phyloP scores from a whole-genome alignment of 2,329 filamentous ascomycete genomes.

The Nannizzia gypsea region DNA sequence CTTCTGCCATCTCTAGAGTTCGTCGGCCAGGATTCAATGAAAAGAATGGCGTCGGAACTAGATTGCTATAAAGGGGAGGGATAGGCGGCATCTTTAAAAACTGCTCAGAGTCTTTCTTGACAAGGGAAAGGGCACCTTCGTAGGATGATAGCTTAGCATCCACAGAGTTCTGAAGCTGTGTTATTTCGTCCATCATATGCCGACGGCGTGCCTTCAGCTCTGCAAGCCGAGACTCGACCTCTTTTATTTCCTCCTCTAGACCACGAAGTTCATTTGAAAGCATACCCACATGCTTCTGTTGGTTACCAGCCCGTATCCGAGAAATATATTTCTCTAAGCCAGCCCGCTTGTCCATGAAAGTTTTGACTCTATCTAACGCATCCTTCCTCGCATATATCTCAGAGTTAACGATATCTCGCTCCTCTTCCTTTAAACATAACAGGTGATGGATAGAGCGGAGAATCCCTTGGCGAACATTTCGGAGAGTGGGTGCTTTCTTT shows the following conservation, averaged over 20 bases:
- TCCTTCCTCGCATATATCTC: constrained; percentile 35
- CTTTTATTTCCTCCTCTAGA: constrained; percentile 46
- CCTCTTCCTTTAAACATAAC: constrained; percentile 45
- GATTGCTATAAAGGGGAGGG: constrained; percentile 24
- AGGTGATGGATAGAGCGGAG: constrained; percentile 46
- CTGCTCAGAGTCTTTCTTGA: constrained; percentile 43
- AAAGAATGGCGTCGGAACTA: constrained; percentile 34
- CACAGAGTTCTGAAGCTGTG: constrained; percentile 44
- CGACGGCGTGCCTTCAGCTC: constrained; percentile 46
- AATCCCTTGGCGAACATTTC: constrained; percentile 45
- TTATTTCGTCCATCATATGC: constrained; percentile 41
- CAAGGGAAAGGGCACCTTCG: constrained; percentile 41
- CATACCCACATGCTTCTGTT: constrained; percentile 32
- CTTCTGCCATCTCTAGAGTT: constrained; percentile 48
- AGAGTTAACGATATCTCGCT: constrained; percentile 39
- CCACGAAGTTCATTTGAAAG: constrained; percentile 41
- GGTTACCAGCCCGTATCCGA: constrained; percentile 37
- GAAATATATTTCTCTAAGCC: constrained; percentile 42
- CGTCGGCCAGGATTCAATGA: constrained; percentile 44
- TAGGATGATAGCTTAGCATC: constrained; percentile 50
- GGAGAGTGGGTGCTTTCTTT: constrained; percentile 40
- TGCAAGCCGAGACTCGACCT: constrained; percentile 44
- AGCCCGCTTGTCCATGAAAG: constrained; percentile 39
- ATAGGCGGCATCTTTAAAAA: constrained; percentile 42
- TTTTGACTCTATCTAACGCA: constrained; percentile 40